Conservation (phyloP, 495 filamentous ascomycete species). For the Lineolata rhizophorae region DNA sequence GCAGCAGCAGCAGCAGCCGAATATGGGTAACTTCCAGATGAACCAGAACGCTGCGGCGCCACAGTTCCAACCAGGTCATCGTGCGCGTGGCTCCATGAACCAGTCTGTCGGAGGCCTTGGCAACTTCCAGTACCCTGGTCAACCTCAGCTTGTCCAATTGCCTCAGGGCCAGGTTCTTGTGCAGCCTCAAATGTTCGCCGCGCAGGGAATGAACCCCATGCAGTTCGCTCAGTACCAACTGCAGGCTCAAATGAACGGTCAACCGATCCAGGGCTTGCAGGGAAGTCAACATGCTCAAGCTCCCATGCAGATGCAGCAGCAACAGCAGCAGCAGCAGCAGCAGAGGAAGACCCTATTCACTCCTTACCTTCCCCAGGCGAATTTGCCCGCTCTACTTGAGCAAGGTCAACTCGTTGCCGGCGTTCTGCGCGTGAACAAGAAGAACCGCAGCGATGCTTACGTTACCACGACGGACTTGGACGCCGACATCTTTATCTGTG, state of each 20-base stretch:
- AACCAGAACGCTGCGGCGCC: constrained; percentile 24
- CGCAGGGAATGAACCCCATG: constrained; percentile 71
- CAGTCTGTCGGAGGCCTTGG: constrained; percentile 74
- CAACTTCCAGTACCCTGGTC: constrained; percentile 65
- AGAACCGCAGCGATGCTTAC: constrained; percentile 95
- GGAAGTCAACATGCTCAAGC: constrained; percentile 58
- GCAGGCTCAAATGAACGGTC: constrained; percentile 46
- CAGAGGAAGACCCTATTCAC: constrained; percentile 98
- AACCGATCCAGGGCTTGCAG: constrained; percentile 33
- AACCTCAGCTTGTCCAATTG: constrained; percentile 75
- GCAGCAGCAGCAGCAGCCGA: constrained; percentile 26
- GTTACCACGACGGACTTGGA: constrained; percentile 87
- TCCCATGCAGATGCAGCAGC: constrained; percentile 35
- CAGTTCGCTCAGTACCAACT: constrained; percentile 84
- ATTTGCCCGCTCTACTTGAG: constrained; percentile 68
- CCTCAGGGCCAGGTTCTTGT: constrained; percentile 60
- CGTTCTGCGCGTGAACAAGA: constrained; percentile 96
- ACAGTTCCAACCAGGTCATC: constrained; percentile 82
- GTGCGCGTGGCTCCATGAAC: constrained; percentile 60
- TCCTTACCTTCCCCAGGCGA: constrained; percentile 91
- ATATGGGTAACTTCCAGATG: constrained; percentile 45
- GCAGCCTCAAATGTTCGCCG: constrained; percentile 53
- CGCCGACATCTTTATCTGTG: constrained; percentile 98
- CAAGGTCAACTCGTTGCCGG: constrained; percentile 91
- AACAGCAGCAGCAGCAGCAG: constrained; percentile 61